These are phyloP conservation scores for Prototheca wickerhamii DNA, from an alignment of 163 green algal genomes.

Conservation along the genomic window DNA sequence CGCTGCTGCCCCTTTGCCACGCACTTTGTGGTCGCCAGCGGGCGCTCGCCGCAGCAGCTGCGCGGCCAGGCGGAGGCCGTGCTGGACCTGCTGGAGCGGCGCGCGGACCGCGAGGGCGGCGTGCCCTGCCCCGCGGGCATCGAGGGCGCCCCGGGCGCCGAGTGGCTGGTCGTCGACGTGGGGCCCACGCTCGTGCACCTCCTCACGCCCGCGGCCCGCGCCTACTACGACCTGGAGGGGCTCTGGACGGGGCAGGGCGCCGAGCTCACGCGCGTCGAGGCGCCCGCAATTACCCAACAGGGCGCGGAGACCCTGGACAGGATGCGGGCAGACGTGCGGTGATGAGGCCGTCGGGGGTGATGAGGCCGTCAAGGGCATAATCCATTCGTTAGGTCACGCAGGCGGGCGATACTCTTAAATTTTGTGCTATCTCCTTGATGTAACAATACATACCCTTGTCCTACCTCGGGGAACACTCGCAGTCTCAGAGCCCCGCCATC, in stretches of 20 bases:
- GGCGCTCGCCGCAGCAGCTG: slow-evolving; percentile 12
- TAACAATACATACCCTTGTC: no score
- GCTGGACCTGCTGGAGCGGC: slow-evolving; percentile 20
- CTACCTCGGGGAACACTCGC: no score
- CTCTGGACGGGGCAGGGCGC: slow-evolving; percentile 16
- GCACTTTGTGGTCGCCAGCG: slow-evolving; percentile 29
- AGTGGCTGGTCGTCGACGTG: slow-evolving; percentile 32
- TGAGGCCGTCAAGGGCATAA: no score
- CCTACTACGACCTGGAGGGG: slow-evolving; percentile 28
- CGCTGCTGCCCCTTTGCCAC: slow-evolving; percentile 22
- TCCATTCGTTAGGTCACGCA: no score
- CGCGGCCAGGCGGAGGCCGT: slow-evolving; percentile 17
- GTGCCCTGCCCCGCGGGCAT: background rate
- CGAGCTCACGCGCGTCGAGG: slow-evolving; percentile 14
- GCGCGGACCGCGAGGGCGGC: background rate
- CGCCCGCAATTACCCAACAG: background rate
- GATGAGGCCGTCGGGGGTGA: no score
- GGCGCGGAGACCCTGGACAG: background rate
- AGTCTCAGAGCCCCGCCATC: no score
- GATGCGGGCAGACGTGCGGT: no score
- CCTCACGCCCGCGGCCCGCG: slow-evolving; percentile 12
- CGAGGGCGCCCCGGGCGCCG: slow-evolving; percentile 5
- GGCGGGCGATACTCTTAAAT: no score
- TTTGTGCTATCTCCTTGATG: no score
- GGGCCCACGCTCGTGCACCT: slow-evolving; percentile 28